Evolutionary conservation across 306 rosid genomes (phyloP).

Genomic region (Citrullus mucosospermus): DNA sequence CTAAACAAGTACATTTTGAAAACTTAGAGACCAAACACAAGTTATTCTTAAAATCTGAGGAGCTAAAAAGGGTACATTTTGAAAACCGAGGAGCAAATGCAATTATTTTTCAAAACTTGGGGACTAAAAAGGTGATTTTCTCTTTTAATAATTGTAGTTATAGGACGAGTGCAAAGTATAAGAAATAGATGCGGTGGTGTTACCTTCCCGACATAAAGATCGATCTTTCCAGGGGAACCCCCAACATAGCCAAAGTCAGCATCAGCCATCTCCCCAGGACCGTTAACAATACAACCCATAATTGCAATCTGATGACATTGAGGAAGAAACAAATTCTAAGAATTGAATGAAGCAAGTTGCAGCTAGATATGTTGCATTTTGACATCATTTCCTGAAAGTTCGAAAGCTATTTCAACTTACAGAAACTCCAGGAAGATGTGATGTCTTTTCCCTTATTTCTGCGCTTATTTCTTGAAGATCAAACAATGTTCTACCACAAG

Average conservation of each 20-base stretch:
- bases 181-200: not conserved
- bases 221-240: constrained; percentile 96
- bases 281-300: constrained; percentile 99
- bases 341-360: not conserved
- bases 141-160: not conserved
- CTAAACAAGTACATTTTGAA: too few relatives aligned
- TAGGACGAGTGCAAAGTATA: not conserved
- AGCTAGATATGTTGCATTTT: not conserved
- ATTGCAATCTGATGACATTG: constrained; percentile 70
- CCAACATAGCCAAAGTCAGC: constrained; percentile 98
- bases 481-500: constrained; percentile 97
- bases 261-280: constrained; percentile 99
- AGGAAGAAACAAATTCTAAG: not conserved
- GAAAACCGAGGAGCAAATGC: too few relatives aligned
- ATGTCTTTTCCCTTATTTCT: constrained; percentile 81
- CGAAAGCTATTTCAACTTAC: constrained; percentile 22
- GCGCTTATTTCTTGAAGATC: constrained; percentile 98
- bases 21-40: too few relatives aligned
- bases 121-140: too few relatives aligned
- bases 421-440: constrained; percentile 91
- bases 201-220: constrained; percentile 97
- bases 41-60: too few relatives aligned
- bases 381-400: not conserved
- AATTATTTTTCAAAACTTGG: too few relatives aligned
- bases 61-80: too few relatives aligned